Conservation (phyloP, 1,139 yeast genomes). For the Eremothecium cymbalariae region DNA sequence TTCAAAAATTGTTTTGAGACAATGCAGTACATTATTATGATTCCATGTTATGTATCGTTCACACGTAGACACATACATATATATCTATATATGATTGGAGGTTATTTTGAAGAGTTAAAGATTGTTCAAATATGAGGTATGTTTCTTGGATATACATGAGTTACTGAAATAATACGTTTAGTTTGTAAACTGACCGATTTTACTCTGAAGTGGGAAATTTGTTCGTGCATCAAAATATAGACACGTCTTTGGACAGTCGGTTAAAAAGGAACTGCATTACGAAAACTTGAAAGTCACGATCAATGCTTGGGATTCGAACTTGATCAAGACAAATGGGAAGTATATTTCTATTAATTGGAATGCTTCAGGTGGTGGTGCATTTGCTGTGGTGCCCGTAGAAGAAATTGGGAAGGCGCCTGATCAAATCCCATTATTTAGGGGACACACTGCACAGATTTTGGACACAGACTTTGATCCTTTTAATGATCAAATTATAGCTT, state of each 20-base stretch:
- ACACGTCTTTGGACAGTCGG: constrained; percentile 89
- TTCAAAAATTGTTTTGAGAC: too few relatives aligned
- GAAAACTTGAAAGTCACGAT: constrained; percentile 80
- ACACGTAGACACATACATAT: too few relatives aligned
- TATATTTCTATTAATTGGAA: constrained; percentile 87
- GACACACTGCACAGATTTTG: constrained; percentile 89
- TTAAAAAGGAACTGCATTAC: constrained; percentile 79
- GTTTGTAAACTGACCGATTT: too few relatives aligned
- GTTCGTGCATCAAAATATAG: constrained; percentile 96
- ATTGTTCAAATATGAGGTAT: too few relatives aligned
- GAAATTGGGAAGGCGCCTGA: constrained; percentile 96
- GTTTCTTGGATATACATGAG: too few relatives aligned
- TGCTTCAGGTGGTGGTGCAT: constrained; percentile 94
- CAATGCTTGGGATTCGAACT: constrained; percentile 94
- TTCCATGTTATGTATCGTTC: too few relatives aligned
- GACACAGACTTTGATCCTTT: constrained; percentile 93
- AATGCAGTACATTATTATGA: too few relatives aligned
- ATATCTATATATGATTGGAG: too few relatives aligned
- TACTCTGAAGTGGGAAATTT: constrained; percentile 68
- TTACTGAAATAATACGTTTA: too few relatives aligned
- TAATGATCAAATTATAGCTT: constrained; percentile 63
- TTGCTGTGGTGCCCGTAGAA: constrained; percentile 77
- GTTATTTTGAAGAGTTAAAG: too few relatives aligned
- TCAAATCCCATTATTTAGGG: constrained; percentile 84
- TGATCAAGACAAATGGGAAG: constrained; percentile 76